Evolutionary conservation across 768 basidiomycete species (phyloP).

Genomic region (Ramaria sp.): DNA sequence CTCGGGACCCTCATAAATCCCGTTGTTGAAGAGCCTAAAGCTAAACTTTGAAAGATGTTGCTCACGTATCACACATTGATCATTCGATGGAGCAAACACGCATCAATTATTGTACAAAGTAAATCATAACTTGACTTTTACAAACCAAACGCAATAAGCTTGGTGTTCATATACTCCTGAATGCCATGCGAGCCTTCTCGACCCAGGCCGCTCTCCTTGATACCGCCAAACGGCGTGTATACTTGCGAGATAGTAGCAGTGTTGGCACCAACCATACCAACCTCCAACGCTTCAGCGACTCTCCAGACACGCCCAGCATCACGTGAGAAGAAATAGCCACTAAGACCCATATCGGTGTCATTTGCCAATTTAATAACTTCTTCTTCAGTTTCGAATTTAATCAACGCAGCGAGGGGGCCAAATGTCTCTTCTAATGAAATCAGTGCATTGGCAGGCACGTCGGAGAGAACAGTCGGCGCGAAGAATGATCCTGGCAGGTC

Average conservation of each 20-base stretch:
- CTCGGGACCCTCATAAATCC: slow-evolving; percentile 75
- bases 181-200: slow-evolving; percentile 84
- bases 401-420: slow-evolving; percentile 80
- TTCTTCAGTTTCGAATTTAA: slow-evolving; percentile 88
- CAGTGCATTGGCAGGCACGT: slow-evolving; percentile 61
- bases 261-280: slow-evolving; percentile 86
- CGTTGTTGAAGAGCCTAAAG: slow-evolving; percentile 54
- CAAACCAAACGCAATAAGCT: slow-evolving; percentile 71
- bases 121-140: slow-evolving; percentile 14
- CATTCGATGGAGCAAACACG: too few relatives aligned
- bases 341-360: slow-evolving; percentile 70
- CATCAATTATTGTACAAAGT: background rate
- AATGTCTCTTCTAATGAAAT: slow-evolving; percentile 87
- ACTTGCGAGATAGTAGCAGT: slow-evolving; percentile 73
- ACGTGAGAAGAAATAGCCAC: slow-evolving; percentile 86
- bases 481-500: slow-evolving; percentile 59
- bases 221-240: slow-evolving; percentile 78
- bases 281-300: slow-evolving; percentile 89
- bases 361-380: slow-evolving; percentile 86
- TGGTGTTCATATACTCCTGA: slow-evolving; percentile 77
- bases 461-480: slow-evolving; percentile 78
- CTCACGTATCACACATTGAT: background rate
- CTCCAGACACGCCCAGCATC: slow-evolving; percentile 89
- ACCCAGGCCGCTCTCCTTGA: slow-evolving; percentile 86
- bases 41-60: background rate